phyloP scores from a whole-genome alignment of 2,329 filamentous ascomycete genomes.

The Phoma sp. region DNA sequence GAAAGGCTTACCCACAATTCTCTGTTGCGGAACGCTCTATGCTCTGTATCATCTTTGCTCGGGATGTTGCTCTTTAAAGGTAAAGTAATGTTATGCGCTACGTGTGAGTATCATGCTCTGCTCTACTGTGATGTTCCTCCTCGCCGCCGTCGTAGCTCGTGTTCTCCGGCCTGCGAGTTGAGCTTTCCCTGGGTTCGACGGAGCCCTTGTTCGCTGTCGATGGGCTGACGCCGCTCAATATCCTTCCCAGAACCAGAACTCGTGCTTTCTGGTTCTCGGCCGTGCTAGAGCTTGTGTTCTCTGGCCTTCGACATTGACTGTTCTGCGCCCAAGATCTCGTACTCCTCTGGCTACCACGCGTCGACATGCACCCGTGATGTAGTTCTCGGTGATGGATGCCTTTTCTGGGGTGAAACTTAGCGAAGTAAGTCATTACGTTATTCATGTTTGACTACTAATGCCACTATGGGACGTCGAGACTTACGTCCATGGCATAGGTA shows the following conservation, averaged over 20 bases:
- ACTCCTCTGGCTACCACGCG: background rate
- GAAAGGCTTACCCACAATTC: background rate
- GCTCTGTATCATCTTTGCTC: background rate
- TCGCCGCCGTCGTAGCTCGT: background rate
- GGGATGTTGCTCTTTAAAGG: background rate
- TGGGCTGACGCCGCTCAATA: background rate
- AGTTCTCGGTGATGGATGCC: background rate
- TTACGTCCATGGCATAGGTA: background rate
- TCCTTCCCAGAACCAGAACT: background rate
- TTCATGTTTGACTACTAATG: background rate
- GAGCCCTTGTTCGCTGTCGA: background rate
- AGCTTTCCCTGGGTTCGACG: background rate
- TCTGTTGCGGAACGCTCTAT: background rate
- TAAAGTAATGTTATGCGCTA: background rate
- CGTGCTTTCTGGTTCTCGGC: background rate
- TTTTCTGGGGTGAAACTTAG: background rate
- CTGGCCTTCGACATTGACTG: background rate
- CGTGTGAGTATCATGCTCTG: background rate
- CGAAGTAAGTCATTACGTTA: background rate
- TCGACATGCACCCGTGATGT: background rate
- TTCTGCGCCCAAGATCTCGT: background rate
- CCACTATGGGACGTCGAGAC: background rate
- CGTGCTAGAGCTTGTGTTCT: background rate
- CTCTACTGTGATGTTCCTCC: background rate
- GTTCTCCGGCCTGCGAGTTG: background rate